Percentiles rank a stretch among this genome's conserved stretches.
Conservation (phyloP, 2,329 filamentous ascomycete genomes). For the Claviceps fusiformis region DNA sequence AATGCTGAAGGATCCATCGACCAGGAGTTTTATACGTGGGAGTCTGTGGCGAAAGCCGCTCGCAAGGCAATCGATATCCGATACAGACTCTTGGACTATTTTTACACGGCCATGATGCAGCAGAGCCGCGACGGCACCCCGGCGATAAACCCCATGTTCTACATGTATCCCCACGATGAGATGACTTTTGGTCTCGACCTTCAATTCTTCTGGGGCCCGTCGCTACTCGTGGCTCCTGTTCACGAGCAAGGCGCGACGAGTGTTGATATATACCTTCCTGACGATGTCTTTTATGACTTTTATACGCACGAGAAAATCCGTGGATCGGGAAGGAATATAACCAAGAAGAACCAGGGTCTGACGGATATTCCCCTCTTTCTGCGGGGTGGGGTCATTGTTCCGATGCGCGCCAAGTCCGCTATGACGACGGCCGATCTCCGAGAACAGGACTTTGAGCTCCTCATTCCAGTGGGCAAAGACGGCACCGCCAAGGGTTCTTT, state of each 20-base stretch:
- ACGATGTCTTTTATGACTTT: conserved; percentile 32
- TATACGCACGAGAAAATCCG: conserved; percentile 30
- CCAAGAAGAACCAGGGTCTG: conserved; percentile 20
- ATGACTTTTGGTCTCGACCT: conserved; percentile 27
- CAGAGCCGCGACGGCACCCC: conserved; percentile 47
- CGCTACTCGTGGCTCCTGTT: conserved; percentile 31
- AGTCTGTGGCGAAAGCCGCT: conserved; percentile 45
- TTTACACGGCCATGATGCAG: conserved; percentile 55
- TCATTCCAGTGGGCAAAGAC: conserved; percentile 49
- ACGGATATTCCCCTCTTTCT: conserved; percentile 48
- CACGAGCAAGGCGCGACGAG: conserved; percentile 25
- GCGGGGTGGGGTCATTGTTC: conserved; percentile 49
- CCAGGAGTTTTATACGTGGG: conserved; percentile 59
- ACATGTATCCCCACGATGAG: conserved; percentile 42
- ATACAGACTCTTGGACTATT: conserved; percentile 60
- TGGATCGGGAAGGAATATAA: conserved; percentile 21
- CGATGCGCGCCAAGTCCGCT: conserved; percentile 36
- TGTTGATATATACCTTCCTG: conserved; percentile 31
- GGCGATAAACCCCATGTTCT: conserved; percentile 55
- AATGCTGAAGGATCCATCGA: conserved; percentile 27
- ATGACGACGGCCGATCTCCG: conserved; percentile 51
- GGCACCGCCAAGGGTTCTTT: conserved; percentile 51
- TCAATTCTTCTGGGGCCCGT: conserved; percentile 33
- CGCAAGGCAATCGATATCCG: conserved; percentile 53
- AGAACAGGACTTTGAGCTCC: conserved; percentile 51